Percentiles rank a stretch among this genome's conserved stretches.
phyloP scores from a whole-genome alignment of 257 asterid genomes.

The Nicotiana undulata region DNA sequence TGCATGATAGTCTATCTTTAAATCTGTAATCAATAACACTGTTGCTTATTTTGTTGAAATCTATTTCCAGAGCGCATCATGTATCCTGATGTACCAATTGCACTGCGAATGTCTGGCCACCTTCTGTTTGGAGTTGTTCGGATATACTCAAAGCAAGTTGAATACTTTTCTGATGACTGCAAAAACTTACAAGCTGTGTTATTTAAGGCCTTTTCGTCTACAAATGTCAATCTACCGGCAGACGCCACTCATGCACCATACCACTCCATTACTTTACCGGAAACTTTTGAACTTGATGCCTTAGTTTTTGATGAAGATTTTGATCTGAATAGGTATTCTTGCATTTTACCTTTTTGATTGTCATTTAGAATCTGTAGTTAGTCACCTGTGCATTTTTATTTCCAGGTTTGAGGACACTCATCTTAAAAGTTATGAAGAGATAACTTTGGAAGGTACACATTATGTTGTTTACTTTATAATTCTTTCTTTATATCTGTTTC shows the following conservation, averaged over 20 bases:
- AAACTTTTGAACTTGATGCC: constrained; percentile 58
- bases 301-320: constrained; percentile 40
- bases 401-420: constrained; percentile 63
- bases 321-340: constrained; percentile 35
- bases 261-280: constrained; percentile 62
- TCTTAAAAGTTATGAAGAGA: constrained; percentile 48
- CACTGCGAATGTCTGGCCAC: constrained; percentile 86
- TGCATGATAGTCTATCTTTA: background rate
- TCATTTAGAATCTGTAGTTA: background rate
- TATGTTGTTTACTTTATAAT: background rate
- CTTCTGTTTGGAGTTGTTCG: constrained; percentile 93
- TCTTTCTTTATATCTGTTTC: background rate
- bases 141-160: constrained; percentile 81
- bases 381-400: constrained; percentile 7
- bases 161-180: constrained; percentile 70
- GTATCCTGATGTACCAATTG: constrained; percentile 79
- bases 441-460: constrained; percentile 59
- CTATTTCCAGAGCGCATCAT: constrained; percentile 57
- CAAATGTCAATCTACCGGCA: constrained; percentile 52
- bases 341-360: background rate
- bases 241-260: constrained; percentile 61
- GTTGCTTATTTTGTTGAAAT: background rate
- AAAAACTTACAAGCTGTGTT: constrained; percentile 31
- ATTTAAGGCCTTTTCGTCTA: constrained; percentile 34
- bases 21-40: background rate